Evolutionary conservation across 75 land plant genomes (phyloP).

Genomic region (Selaginella tamariscina): DNA sequence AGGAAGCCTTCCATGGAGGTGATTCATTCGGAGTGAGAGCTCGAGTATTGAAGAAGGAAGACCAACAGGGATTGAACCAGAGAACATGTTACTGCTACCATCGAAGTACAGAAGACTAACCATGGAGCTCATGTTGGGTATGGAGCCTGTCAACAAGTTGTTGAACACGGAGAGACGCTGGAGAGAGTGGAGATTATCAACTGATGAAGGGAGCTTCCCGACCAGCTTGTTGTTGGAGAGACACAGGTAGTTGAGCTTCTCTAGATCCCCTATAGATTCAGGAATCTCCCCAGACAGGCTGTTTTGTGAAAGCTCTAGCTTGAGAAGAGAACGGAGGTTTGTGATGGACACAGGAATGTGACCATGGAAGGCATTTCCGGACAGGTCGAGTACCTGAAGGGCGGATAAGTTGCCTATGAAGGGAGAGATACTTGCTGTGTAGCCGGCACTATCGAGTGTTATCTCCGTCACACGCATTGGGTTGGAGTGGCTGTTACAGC

Average conservation of each 20-base stretch:
- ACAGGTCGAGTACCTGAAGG: slow-evolving; percentile 6
- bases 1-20: not conserved
- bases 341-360: not conserved
- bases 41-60: not conserved
- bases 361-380: slow-evolving; percentile 1
- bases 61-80: not conserved
- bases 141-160: not conserved
- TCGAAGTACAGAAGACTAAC: not conserved
- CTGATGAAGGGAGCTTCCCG: not conserved
- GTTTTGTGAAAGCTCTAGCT: slow-evolving; percentile 9
- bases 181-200: not conserved
- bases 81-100: not conserved
- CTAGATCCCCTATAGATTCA: not conserved
- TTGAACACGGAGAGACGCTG: not conserved
- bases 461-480: not conserved
- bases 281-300: not conserved
- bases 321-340: not conserved
- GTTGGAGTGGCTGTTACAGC: not conserved
- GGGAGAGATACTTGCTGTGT: slow-evolving; percentile 1
- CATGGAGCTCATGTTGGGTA: not conserved
- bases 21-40: slow-evolving; percentile 6
- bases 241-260: not conserved
- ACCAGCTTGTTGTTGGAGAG: not conserved
- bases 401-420: not conserved
- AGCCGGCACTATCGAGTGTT: not conserved